Evolutionary conservation across 1,284 basidiomycete genomes (phyloP).

Genomic region (Ceratobasidium sp.): DNA sequence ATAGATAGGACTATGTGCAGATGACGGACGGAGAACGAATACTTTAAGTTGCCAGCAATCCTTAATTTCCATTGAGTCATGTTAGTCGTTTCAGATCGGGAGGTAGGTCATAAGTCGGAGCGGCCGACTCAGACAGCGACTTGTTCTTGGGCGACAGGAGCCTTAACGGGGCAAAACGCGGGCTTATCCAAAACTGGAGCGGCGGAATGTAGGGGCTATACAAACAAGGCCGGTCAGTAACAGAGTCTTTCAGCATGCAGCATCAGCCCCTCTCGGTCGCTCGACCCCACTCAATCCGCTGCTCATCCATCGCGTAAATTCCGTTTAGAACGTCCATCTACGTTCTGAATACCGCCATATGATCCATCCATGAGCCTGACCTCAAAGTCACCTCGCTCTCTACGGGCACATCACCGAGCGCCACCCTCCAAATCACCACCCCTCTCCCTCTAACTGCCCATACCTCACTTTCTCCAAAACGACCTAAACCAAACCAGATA

Average conservation of each 20-base stretch:
- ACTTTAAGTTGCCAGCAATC: background rate
- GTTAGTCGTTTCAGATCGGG: background rate
- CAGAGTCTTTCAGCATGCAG: background rate
- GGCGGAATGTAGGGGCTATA: constrained; percentile 22
- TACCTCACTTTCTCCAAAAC: background rate
- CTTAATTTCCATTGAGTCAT: constrained; percentile 1
- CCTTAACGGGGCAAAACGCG: background rate
- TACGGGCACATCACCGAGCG: background rate
- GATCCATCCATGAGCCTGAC: background rate
- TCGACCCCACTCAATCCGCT: background rate
- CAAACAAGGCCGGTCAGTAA: background rate
- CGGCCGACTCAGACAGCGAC: background rate
- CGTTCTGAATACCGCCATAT: no score
- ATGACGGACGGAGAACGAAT: background rate
- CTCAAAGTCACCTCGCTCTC: background rate
- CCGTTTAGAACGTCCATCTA: no score
- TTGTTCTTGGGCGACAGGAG: background rate
- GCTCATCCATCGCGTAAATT: background rate
- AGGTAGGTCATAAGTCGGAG: background rate
- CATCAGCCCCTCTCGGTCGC: background rate
- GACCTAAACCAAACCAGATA: background rate
- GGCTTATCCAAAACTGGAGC: constrained; percentile 11
- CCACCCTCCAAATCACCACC: background rate
- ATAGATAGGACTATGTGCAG: background rate
- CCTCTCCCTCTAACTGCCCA: background rate